Percentiles rank a stretch among this genome's conserved stretches.
Conservation (phyloP, 176 grass and related monocot genomes). For the Bromus sterilis region DNA sequence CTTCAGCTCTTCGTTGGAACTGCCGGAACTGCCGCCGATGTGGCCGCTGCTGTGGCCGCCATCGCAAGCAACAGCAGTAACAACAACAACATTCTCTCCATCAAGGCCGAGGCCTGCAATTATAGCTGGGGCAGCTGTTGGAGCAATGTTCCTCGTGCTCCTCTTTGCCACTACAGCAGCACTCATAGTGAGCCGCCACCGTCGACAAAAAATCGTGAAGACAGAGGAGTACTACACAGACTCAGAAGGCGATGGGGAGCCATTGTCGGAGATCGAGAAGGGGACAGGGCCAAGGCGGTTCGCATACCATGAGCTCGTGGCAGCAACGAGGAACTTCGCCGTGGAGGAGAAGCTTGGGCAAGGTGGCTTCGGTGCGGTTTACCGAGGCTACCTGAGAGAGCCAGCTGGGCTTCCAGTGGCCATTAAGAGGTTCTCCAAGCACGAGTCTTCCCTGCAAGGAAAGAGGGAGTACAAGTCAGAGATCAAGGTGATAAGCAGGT, state of each 20-base stretch:
- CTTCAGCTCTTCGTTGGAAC: slow-evolving; percentile 17
- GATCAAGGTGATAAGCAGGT: no score
- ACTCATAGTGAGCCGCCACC: neutral
- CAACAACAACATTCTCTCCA: neutral
- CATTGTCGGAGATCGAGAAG: slow-evolving; percentile 14
- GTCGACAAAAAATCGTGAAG: neutral
- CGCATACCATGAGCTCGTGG: slow-evolving; percentile 10
- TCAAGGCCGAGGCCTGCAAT: neutral
- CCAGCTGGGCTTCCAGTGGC: no score
- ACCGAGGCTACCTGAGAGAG: no score
- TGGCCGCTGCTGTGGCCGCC: no score
- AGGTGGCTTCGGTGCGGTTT: no score
- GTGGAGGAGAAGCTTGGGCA: no score
- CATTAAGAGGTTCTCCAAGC: no score
- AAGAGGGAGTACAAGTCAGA: no score
- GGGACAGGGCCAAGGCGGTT: slow-evolving; percentile 21
- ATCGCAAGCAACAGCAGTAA: no score
- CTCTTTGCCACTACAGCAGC: neutral
- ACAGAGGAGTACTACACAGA: neutral
- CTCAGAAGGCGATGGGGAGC: neutral
- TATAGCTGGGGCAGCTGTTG: neutral
- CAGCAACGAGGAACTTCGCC: neutral
- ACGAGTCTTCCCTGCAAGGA: no score
- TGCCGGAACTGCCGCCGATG: neutral
- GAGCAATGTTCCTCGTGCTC: neutral